These are phyloP conservation scores for Annona cherimola DNA, from an alignment of 164 flowering plant species.

Conservation along the genomic window DNA sequence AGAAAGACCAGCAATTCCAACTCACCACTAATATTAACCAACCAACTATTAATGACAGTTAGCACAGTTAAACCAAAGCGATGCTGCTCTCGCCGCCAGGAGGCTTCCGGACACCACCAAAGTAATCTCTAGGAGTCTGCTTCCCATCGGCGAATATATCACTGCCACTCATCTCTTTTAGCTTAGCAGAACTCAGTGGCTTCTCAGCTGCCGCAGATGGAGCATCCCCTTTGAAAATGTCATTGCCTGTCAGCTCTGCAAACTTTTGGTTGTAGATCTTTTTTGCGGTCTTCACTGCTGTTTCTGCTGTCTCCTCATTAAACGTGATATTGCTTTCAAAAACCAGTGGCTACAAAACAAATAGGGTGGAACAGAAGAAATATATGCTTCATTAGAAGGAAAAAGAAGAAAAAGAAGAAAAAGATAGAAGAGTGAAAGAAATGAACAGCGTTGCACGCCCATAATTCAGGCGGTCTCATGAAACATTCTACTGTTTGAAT, in stretches of 20 bases:
- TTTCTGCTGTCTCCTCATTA: constrained; percentile 47
- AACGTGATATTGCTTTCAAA: constrained; percentile 51
- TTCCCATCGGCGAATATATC: constrained; percentile 92
- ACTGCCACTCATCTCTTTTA: constrained; percentile 84
- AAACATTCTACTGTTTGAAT: no score
- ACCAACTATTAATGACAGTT: constrained; percentile 6
- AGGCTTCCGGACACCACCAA: constrained; percentile 95
- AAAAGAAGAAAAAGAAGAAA: background rate
- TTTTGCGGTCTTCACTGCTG: constrained; percentile 65
- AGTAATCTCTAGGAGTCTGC: constrained; percentile 60
- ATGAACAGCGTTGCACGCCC: background rate
- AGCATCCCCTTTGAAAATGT: constrained; percentile 80
- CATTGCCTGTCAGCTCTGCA: constrained; percentile 76
- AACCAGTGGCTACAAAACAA: constrained; percentile 39
- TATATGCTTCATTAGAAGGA: background rate
- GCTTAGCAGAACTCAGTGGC: constrained; percentile 71
- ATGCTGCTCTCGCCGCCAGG: constrained; percentile 99
- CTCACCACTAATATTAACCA: constrained; percentile 4
- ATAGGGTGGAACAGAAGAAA: background rate
- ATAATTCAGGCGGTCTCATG: no score
- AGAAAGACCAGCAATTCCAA: background rate
- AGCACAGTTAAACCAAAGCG: constrained; percentile 59
- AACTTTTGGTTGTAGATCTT: constrained; percentile 79
- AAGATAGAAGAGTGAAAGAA: background rate
- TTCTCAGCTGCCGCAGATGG: constrained; percentile 77